These are phyloP conservation scores for Lolium perenne DNA, from an alignment of 176 grass and related monocot genomes.

Conservation along the genomic window DNA sequence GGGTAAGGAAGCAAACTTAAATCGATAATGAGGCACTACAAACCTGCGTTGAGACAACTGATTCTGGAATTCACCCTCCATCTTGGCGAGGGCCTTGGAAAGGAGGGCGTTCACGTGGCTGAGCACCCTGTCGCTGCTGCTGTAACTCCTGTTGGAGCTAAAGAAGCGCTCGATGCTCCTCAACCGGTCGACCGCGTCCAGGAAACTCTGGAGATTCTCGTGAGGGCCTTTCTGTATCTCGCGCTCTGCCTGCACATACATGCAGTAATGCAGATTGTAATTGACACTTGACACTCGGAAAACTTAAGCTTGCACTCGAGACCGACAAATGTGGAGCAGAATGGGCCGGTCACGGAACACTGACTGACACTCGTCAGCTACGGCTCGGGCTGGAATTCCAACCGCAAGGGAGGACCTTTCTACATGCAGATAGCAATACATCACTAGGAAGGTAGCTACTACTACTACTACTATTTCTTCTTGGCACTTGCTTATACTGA, in stretches of 20 bases:
- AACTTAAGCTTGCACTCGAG: neutral
- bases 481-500: neutral
- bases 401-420: conserved; percentile 49
- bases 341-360: neutral
- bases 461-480: neutral
- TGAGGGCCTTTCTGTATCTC: conserved; percentile 81
- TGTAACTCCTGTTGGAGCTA: conserved; percentile 88
- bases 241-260: conserved; percentile 66
- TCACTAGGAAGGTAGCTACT: too few relatives aligned
- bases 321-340: neutral
- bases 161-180: conserved; percentile 84
- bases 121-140: conserved; percentile 83
- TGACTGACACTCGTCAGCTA: neutral
- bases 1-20: neutral
- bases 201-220: conserved; percentile 81
- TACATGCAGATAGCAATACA: neutral
- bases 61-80: conserved; percentile 84
- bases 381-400: neutral
- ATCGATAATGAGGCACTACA: conserved; percentile 10
- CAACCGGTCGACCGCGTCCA: conserved; percentile 79
- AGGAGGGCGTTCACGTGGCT: conserved; percentile 73
- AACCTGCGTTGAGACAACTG: conserved; percentile 76
- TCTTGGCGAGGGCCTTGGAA: conserved; percentile 75
- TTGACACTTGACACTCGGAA: neutral
- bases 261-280: neutral